Base-by-base conservation (phyloP, 345 rosid species). In the Eucalyptus albens region DNA sequence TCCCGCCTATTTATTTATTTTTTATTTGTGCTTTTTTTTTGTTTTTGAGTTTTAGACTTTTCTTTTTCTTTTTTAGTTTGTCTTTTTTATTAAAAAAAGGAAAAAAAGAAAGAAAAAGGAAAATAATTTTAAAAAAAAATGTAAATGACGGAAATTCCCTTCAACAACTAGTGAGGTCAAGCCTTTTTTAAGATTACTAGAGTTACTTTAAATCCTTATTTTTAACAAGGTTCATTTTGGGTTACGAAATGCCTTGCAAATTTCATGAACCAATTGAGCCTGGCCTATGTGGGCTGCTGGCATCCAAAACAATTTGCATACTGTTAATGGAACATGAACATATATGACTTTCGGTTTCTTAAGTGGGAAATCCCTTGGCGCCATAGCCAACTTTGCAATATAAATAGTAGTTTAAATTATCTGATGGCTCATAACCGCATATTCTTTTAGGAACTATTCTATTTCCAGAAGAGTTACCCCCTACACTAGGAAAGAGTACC, bases 151-250 rank as follows among this genome's bases (percentile, higher is more conserved):
- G 29, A 56, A 56, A 56, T 10, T 4, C 27, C 29, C 13, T 56
- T 24, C 13, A 24, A 6, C 5, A 56, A 3, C 27, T 24, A 2
- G 11, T 56, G 62, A 56, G 62, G 29, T 56, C 62, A 56, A 24
- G 12, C 21, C 1, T 9, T 56, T 55, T 19, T 19, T 53, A 53
- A 53, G 56, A 53, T 5, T 19, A 56, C 1, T 56, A 22, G 3
- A 24, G 0, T 9, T 3, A 24, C 62, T 56, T 56, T 56, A 9
- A 22, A 3, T 1, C 3, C 1, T 56, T 5, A 56, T 24, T 56
- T 56, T 10, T 24, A 56, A 22, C 29, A 56, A 56, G 5, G 2
- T 56, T 56, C 27, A 56, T 8, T 56, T 56, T 1, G 1, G 6
- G 13, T 53, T 53, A 53, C 5, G 4, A 53, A 56, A 67, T 67